Base-by-base conservation (phyloP, 2,329 filamentous ascomycete species). In the Fusarium brevicatenulatum region DNA sequence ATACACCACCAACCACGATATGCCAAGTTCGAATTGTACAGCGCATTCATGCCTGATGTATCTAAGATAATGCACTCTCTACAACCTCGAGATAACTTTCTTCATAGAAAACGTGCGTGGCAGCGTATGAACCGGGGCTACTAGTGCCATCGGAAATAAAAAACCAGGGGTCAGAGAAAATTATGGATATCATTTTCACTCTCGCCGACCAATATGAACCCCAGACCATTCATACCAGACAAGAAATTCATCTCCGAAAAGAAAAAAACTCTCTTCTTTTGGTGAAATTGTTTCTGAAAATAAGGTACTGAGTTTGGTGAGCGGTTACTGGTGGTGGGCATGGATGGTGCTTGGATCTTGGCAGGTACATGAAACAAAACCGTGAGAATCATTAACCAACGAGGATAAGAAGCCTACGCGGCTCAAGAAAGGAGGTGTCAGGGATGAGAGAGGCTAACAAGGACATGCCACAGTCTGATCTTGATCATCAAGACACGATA, bases 371-470 rank as follows among this genome's bases (percentile, higher is more conserved):
- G 73, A 76, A 76, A 76, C 74, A 66, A 70, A 53, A 21, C 13
- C n/a, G 32, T 40, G 66, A 55, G 47, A 55, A 70, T 70, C 66
- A 70, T 70, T 65, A 65, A 69, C 66, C 66, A 70, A 69, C 66
- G 50, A 59, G 66, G 66, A 65, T 39, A 50, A 58, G 59, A 42
- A 39, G 39, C 47, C 47, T 36, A 70, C 69, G 70, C 70, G 70
- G 70, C 70, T 72, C 47, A 66, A 72, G 55, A 70, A 66, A 70
- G 69, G 70, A 72, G 70, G 58, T 63, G 44, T n/a, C 66, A 58
- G 66, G 66, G 59, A 44, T 71, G n/a, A 32, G 25, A 8, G 30
- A 15, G 43, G 34, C 66, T 57, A 42, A 40, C 64, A 63, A 43
- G 64, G 66, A 28, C 28, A 67, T 19, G 46, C 40, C 32, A 63